Percentiles rank a stretch among this genome's conserved stretches.
These are phyloP conservation scores for Nicotiana noctiflora DNA, from an alignment of 257 asterid genomes.

Conservation along the genomic window DNA sequence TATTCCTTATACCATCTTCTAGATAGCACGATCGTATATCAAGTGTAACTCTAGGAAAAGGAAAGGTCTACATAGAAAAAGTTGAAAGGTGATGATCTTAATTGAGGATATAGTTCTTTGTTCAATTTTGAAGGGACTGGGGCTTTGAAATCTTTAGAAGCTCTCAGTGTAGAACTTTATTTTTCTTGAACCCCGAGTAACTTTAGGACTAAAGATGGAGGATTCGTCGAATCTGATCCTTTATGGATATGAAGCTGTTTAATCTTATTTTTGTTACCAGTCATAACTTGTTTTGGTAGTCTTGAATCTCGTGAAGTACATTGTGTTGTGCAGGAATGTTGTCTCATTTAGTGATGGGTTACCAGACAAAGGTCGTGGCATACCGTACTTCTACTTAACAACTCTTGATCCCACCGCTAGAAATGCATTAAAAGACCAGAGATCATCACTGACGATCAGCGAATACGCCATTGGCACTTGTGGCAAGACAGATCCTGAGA, in stretches of 20 bases:
- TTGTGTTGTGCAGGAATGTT: conserved; percentile 54
- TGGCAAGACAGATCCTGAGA: conserved; percentile 72
- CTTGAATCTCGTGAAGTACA: background rate
- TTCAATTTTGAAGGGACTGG: background rate
- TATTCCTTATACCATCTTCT: background rate
- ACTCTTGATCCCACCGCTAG: conserved; percentile 83
- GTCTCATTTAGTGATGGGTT: conserved; percentile 85
- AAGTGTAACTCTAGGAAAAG: background rate
- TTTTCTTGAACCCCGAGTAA: background rate
- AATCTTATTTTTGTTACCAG: background rate
- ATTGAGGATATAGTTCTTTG: background rate
- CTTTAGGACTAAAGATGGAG: background rate
- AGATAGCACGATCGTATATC: background rate
- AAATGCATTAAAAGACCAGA: conserved; percentile 56
- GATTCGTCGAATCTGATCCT: background rate
- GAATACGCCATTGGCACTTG: conserved; percentile 71
- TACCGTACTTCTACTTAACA: conserved; percentile 85
- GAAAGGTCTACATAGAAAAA: background rate
- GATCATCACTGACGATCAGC: conserved; percentile 73
- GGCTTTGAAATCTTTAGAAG: background rate
- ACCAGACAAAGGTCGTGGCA: conserved; percentile 59
- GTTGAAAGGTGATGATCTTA: background rate
- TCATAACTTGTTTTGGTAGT: background rate
- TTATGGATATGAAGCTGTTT: background rate
- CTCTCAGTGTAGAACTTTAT: background rate